phyloP scores from a whole-genome alignment of 805 yeast species.

The Schizosaccharomyces octosporus region DNA sequence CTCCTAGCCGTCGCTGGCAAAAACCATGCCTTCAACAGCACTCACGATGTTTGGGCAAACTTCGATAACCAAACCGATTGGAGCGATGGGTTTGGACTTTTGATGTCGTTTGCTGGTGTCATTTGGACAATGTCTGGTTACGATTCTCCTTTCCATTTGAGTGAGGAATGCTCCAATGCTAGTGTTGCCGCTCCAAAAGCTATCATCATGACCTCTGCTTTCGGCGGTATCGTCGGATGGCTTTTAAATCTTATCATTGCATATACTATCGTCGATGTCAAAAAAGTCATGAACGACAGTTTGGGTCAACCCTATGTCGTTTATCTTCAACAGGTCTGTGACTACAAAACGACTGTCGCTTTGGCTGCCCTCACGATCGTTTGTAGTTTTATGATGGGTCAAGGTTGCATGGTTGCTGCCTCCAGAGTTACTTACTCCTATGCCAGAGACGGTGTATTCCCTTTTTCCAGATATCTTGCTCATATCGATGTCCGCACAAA shows the following conservation, averaged over 20 bases:
- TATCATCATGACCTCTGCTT: constrained; percentile 27
- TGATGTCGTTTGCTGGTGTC: constrained; percentile 35
- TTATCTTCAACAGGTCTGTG: constrained; percentile 26
- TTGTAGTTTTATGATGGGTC: constrained; percentile 26
- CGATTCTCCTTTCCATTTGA: constrained; percentile 48
- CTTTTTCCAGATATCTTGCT: constrained; percentile 26
- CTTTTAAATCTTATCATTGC: constrained; percentile 35
- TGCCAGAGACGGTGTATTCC: constrained; percentile 44
- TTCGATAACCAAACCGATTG: constrained; percentile 34
- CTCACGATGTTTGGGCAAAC: constrained; percentile 25
- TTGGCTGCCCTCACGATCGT: constrained; percentile 22
- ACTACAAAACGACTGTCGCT: constrained; percentile 18
- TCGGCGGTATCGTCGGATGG: constrained; percentile 27
- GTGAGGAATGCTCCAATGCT: constrained; percentile 51
- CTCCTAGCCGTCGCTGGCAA: constrained; percentile 27
- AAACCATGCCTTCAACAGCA: constrained; percentile 24
- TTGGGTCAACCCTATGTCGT: constrained; percentile 39
- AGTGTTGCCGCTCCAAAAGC: constrained; percentile 42
- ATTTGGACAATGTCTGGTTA: constrained; percentile 28
- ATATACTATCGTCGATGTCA: constrained; percentile 30
- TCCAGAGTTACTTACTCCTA: constrained; percentile 44
- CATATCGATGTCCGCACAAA: constrained; percentile 19
- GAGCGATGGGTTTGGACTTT: constrained; percentile 35
- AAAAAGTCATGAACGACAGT: constrained; percentile 21
- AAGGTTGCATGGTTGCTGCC: constrained; percentile 38